phyloP scores from a whole-genome alignment of 2,329 filamentous ascomycete genomes.

The Stachybotrys echinatus region DNA sequence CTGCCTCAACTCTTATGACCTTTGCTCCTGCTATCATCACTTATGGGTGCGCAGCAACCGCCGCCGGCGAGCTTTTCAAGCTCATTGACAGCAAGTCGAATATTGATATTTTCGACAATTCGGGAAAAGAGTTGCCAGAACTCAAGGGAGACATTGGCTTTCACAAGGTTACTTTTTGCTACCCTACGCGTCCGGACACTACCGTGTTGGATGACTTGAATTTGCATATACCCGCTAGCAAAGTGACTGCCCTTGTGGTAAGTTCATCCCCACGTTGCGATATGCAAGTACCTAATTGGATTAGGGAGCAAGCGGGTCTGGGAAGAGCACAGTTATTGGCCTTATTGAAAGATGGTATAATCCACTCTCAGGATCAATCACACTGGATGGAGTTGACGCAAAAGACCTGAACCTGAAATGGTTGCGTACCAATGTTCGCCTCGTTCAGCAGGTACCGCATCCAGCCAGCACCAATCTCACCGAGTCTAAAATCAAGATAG shows the following conservation, averaged over 20 bases:
- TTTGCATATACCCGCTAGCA: slow-evolving; percentile 29
- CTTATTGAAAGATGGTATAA: slow-evolving; percentile 2
- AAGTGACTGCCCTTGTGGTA: slow-evolving; percentile 22
- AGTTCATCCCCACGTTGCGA: slow-evolving; percentile 4
- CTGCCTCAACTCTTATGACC: slow-evolving; percentile 10
- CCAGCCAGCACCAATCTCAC: no score
- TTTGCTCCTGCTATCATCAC: slow-evolving; percentile 13
- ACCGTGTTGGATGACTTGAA: slow-evolving; percentile 25
- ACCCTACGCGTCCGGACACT: slow-evolving; percentile 27
- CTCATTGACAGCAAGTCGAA: slow-evolving; percentile 18
- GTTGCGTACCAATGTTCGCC: slow-evolving; percentile 38
- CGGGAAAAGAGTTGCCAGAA: slow-evolving; percentile 7
- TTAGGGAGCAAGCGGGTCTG: not conserved
- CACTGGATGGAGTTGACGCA: not conserved
- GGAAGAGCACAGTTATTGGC: slow-evolving; percentile 5
- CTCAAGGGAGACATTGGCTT: slow-evolving; percentile 18
- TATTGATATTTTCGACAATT: slow-evolving; percentile 14
- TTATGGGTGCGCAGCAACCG: slow-evolving; percentile 12
- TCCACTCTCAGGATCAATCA: not conserved
- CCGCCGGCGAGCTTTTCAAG: slow-evolving; percentile 14
- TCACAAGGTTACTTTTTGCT: slow-evolving; percentile 24
- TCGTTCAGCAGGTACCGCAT: slow-evolving; percentile 26
- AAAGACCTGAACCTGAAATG: slow-evolving; percentile 25
- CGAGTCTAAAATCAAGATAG: not conserved
- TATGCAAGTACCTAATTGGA: not conserved